Evolutionary conservation across 495 filamentous ascomycete species (phyloP).

Genomic region (Viridothelium virens): DNA sequence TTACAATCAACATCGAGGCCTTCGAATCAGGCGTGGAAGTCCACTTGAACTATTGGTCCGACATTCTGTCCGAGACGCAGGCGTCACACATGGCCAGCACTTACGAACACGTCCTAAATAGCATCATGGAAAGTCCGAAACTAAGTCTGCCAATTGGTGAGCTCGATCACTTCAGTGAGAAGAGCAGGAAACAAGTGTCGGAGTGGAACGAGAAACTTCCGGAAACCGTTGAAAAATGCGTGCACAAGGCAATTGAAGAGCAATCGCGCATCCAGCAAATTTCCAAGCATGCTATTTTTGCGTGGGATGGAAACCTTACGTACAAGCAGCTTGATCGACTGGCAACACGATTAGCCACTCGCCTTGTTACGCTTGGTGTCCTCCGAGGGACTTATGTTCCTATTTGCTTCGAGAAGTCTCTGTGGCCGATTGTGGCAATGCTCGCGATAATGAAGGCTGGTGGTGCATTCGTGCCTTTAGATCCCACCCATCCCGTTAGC

Average conservation of each 20-base stretch:
- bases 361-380: constrained; percentile 24
- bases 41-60: constrained; percentile 26
- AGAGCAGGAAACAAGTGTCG: constrained; percentile 36
- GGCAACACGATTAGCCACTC: constrained; percentile 39
- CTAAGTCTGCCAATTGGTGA: constrained; percentile 27
- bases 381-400: constrained; percentile 31
- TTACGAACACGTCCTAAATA: constrained; percentile 20
- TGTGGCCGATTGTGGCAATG: constrained; percentile 42
- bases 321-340: constrained; percentile 45
- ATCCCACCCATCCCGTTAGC: constrained; percentile 61
- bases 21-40: constrained; percentile 21
- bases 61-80: constrained; percentile 22
- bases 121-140: constrained; percentile 13
- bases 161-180: constrained; percentile 37
- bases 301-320: constrained; percentile 46
- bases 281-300: constrained; percentile 37
- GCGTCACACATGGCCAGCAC: constrained; percentile 24
- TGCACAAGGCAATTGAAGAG: constrained; percentile 41
- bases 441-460: constrained; percentile 69
- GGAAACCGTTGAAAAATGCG: constrained; percentile 34
- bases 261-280: constrained; percentile 36
- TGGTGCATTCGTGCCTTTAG: constrained; percentile 70
- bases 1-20: constrained; percentile 26
- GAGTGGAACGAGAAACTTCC: constrained; percentile 42
- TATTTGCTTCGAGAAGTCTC: constrained; percentile 41